Evolutionary conservation across 352 stramenopile species (phyloP).

Genomic region (Phytopythium kandeliae): DNA sequence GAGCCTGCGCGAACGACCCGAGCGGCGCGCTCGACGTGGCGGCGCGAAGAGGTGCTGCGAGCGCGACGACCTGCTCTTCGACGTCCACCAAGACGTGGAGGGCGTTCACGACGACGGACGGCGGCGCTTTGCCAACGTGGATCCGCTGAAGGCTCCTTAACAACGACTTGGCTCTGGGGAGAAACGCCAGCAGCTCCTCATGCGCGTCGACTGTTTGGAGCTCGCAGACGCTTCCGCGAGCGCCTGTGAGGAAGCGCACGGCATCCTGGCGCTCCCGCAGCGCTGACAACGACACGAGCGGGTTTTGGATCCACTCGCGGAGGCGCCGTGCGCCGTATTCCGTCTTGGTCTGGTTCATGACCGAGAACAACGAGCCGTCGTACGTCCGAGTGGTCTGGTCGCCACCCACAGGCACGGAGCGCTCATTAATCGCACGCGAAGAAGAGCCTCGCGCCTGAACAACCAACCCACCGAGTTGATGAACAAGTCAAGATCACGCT

Average conservation of each 20-base stretch:
- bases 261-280: conserved; percentile 22
- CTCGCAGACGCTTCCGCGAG: background rate
- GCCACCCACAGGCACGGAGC: background rate
- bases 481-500: conserved; percentile 33
- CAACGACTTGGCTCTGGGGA: conserved; percentile 17
- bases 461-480: conserved; percentile 23
- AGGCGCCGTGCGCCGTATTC: conserved; percentile 21
- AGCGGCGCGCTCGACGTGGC: background rate
- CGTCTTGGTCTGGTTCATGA: conserved; percentile 30
- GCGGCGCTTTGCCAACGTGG: conserved; percentile 18
- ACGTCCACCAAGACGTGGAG: conserved; percentile 19
- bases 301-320: conserved; percentile 22
- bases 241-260: conserved; percentile 16
- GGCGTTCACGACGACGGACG: conserved; percentile 9
- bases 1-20: background rate
- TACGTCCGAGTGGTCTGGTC: conserved; percentile 18
- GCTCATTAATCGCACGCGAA: background rate
- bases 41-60: conserved; percentile 5
- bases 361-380: conserved; percentile 24
- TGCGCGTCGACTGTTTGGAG: conserved; percentile 6
- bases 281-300: conserved; percentile 10
- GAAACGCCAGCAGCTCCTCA: conserved; percentile 25
- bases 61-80: conserved; percentile 8
- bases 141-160: conserved; percentile 20
- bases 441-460: background rate